A percentile compares a stretch with the other conserved stretches of the same genome.
phyloP scores from a whole-genome alignment of 805 yeast species.

The Blastobotrys attinorum region DNA sequence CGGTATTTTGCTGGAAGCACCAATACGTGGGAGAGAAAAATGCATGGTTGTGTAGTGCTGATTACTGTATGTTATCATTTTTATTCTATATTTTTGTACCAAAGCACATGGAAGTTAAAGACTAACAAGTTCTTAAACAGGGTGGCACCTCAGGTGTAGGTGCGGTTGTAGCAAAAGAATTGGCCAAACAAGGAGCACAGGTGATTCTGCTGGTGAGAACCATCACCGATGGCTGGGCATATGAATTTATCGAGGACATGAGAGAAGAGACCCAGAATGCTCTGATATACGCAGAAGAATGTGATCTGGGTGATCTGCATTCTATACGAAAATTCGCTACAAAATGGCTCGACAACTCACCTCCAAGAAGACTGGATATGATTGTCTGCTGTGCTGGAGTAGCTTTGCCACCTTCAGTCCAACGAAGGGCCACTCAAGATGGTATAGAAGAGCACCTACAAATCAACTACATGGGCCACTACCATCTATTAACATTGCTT shows the following conservation, averaged over 20 bases:
- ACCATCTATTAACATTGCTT: conserved; percentile 68
- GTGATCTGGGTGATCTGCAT: conserved; percentile 67
- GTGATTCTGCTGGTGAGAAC: conserved; percentile 62
- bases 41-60: conserved; percentile 73
- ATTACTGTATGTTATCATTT: conserved; percentile 7
- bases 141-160: conserved; percentile 98
- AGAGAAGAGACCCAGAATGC: conserved; percentile 62
- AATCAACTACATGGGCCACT: conserved; percentile 72
- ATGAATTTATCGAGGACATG: conserved; percentile 72
- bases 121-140: conserved; percentile 18
- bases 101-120: too few species aligned
- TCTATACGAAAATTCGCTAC: conserved; percentile 88
- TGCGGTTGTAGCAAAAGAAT: conserved; percentile 58
- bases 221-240: conserved; percentile 60
- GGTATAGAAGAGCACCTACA: conserved; percentile 86
- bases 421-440: conserved; percentile 63
- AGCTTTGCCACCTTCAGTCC: conserved; percentile 57
- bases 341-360: conserved; percentile 82
- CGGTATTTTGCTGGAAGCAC: conserved; percentile 69
- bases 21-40: conserved; percentile 87
- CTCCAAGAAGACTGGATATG: conserved; percentile 88
- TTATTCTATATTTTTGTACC: neutral
- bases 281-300: conserved; percentile 82
- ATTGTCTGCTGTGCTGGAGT: conserved; percentile 84
- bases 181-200: conserved; percentile 84